Evolutionary conservation across 768 basidiomycete genomes (phyloP).

Genomic region (Suillus weaverae): DNA sequence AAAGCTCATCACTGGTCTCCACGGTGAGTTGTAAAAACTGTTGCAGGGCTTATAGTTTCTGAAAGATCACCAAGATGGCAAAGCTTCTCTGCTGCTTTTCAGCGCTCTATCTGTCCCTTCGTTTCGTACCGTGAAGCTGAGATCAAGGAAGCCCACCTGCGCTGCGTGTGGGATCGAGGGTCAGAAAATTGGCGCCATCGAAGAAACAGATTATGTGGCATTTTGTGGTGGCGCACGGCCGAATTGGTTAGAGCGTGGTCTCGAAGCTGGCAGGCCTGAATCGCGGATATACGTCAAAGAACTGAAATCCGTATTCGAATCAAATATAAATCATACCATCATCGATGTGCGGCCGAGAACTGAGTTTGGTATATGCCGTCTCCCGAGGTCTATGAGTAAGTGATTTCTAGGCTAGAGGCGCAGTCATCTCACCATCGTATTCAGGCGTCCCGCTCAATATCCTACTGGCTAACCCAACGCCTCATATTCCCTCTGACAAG

Average conservation of each 20-base stretch:
- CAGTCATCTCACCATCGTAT: conserved; percentile 9
- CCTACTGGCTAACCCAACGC: conserved; percentile 61
- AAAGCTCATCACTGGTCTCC: conserved; percentile 69
- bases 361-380: conserved; percentile 85
- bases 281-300: conserved; percentile 51
- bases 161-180: conserved; percentile 67
- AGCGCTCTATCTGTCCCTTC: conserved; percentile 68
- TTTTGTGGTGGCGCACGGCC: conserved; percentile 79
- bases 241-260: conserved; percentile 62
- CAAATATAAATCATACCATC: conserved; percentile 36
- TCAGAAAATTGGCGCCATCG: conserved; percentile 45
- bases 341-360: conserved; percentile 79
- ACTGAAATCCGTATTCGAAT: conserved; percentile 40
- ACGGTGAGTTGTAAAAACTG: conserved; percentile 45
- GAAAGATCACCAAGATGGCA: conserved; percentile 44
- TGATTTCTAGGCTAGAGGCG: conserved; percentile 4
- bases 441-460: conserved; percentile 74
- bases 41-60: conserved; percentile 2
- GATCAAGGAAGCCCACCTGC: conserved; percentile 69
- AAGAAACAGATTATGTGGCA: conserved; percentile 73
- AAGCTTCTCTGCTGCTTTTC: conserved; percentile 69
- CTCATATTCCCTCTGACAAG: conserved; percentile 33
- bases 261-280: conserved; percentile 39
- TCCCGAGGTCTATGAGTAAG: conserved; percentile 75
- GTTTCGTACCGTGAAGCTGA: conserved; percentile 83